Evolutionary conservation across 2,329 filamentous ascomycete genomes (phyloP).

Genomic region (Orbilia blumenaviensis): DNA sequence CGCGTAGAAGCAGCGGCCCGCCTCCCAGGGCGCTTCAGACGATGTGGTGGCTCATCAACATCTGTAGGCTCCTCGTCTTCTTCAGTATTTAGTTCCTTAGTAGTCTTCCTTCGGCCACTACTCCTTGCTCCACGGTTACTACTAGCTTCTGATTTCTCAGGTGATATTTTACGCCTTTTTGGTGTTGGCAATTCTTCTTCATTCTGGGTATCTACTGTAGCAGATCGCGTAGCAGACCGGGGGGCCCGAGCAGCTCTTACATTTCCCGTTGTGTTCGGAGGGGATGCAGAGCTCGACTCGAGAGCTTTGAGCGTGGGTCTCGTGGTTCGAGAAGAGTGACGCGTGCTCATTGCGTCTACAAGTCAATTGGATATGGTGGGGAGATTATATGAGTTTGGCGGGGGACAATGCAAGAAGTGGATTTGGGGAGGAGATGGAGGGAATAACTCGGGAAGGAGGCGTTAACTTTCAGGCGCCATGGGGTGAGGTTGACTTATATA

Average conservation of each 20-base stretch:
- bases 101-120: neutral
- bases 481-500: slow-evolving; percentile 6
- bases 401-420: no score
- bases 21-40: neutral
- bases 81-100: neutral
- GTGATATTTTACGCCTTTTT: slow-evolving; percentile 39
- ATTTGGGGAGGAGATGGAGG: neutral
- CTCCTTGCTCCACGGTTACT: neutral
- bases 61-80: slow-evolving; percentile 12
- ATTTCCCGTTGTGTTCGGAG: slow-evolving; percentile 14
- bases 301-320: slow-evolving; percentile 25
- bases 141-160: neutral
- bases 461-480: no score
- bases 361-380: neutral
- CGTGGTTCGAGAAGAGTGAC: slow-evolving; percentile 38
- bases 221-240: slow-evolving; percentile 9
- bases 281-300: slow-evolving; percentile 34
- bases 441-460: neutral
- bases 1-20: neutral
- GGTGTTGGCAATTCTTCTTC: slow-evolving; percentile 34
- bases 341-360: slow-evolving; percentile 44
- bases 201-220: neutral
- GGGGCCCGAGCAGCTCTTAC: neutral
- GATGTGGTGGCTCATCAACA: slow-evolving; percentile 28
- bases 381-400: neutral